Evolutionary conservation across 73 alveolate genomes (phyloP).

Genomic region (Effrenium voratum): DNA sequence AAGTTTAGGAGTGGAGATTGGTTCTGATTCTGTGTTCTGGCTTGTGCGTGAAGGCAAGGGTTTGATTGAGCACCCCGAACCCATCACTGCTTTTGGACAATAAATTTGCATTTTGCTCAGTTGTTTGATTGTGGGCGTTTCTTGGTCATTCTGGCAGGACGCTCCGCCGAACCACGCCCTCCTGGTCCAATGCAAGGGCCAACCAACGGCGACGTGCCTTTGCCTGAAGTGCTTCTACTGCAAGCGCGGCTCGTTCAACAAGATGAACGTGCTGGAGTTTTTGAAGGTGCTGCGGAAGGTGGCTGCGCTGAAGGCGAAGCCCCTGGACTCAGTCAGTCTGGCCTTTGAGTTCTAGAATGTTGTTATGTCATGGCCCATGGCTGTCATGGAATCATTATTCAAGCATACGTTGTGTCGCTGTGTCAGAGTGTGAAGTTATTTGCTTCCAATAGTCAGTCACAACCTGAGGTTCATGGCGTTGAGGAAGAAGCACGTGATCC

Average conservation of each 20-base stretch:
- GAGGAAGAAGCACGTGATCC: background rate
- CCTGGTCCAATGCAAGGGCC: background rate
- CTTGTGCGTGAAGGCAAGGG: too few relatives aligned
- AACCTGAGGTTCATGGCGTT: background rate
- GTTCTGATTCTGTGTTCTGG: background rate
- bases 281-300: background rate
- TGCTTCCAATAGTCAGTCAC: background rate
- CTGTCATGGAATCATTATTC: too few relatives aligned
- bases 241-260: background rate
- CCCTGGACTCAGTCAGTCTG: too few relatives aligned
- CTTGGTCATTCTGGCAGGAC: too few relatives aligned
- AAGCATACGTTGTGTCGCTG: too few relatives aligned
- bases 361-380: too few relatives aligned
- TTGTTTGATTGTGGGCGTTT: too few relatives aligned
- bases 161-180: background rate
- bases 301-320: background rate
- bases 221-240: constrained; percentile 5
- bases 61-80: too few relatives aligned
- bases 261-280: background rate
- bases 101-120: too few relatives aligned
- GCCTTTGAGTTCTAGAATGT: too few relatives aligned
- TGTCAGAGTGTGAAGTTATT: too few relatives aligned
- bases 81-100: too few relatives aligned
- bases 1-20: background rate
- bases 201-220: background rate